Percentiles rank a stretch among this genome's conserved stretches.
These are phyloP conservation scores for Volvox africanus DNA, from an alignment of 139 green algal genomes.

Conservation along the genomic window DNA sequence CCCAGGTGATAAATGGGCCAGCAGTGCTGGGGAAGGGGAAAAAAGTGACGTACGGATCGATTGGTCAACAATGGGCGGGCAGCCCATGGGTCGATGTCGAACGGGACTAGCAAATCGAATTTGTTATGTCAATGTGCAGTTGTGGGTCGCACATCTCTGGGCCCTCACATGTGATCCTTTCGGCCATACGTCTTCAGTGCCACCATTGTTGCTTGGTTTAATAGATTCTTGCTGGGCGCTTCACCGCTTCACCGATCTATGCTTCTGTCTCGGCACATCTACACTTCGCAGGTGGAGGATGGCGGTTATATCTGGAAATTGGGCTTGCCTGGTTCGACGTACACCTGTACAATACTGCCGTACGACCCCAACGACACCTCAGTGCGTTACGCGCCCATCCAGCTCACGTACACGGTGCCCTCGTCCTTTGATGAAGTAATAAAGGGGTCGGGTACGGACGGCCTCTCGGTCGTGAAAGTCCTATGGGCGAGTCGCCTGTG, in stretches of 20 bases:
- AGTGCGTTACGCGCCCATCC: neutral
- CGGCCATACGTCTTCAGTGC: too few relatives aligned
- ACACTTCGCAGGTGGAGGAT: neutral
- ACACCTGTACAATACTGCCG: constrained; percentile 5
- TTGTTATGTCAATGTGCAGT: too few relatives aligned
- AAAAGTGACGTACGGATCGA: too few relatives aligned
- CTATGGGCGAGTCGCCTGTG: neutral
- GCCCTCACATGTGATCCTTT: too few relatives aligned
- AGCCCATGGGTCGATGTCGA: neutral
- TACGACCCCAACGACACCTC: neutral
- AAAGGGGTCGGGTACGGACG: neutral
- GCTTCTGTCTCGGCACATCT: too few relatives aligned
- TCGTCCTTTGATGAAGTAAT: neutral
- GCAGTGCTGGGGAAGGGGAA: too few relatives aligned
- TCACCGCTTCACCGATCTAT: too few relatives aligned
- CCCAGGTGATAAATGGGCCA: neutral
- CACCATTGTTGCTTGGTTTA: too few relatives aligned
- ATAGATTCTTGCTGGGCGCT: too few relatives aligned
- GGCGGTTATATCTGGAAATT: neutral
- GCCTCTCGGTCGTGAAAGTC: constrained; percentile 7
- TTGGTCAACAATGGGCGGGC: too few relatives aligned
- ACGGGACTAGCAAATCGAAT: too few relatives aligned
- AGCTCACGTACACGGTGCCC: neutral
- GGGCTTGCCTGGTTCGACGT: neutral
- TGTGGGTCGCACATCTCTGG: too few relatives aligned